Conservation (phyloP, 2,329 filamentous ascomycete genomes). For the Lachnellula suecica region DNA sequence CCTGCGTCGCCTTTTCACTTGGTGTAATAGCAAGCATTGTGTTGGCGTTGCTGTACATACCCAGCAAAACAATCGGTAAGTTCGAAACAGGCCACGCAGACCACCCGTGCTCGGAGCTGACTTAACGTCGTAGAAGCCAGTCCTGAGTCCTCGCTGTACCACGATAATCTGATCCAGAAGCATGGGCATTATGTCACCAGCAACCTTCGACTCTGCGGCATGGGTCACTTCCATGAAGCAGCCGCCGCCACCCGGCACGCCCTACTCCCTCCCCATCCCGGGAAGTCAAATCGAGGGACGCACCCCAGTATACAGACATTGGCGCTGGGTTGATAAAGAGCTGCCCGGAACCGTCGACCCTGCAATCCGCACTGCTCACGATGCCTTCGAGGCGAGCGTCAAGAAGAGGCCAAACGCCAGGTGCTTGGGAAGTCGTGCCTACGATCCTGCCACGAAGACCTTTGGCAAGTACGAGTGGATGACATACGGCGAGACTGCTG, state of each 20-base stretch:
- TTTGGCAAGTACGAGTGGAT: constrained; percentile 80
- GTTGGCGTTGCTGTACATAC: too few species aligned
- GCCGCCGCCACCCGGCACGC: constrained; percentile 37
- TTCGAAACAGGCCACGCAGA: too few species aligned
- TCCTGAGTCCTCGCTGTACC: too few species aligned
- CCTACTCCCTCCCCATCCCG: constrained; percentile 76
- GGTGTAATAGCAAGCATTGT: too few species aligned
- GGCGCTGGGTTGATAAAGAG: constrained; percentile 69
- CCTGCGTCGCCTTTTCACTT: too few species aligned
- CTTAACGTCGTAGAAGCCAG: too few species aligned
- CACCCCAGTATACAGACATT: constrained; percentile 79
- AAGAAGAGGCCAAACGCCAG: constrained; percentile 63
- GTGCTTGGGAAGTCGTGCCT: constrained; percentile 80
- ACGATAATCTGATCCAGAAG: too few species aligned
- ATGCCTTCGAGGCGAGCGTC: constrained; percentile 72
- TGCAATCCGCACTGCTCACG: constrained; percentile 69
- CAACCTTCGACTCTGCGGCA: constrained; percentile 22
- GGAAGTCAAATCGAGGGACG: constrained; percentile 73
- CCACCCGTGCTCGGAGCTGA: too few species aligned
- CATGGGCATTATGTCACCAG: neutral
- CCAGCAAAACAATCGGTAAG: too few species aligned
- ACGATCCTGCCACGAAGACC: constrained; percentile 70
- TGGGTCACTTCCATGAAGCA: constrained; percentile 21
- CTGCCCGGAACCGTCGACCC: constrained; percentile 74
- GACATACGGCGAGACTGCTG: constrained; percentile 76